These are phyloP conservation scores for Scopulariopsis brevicaulis DNA, from an alignment of 2,329 filamentous ascomycete genomes.

Conservation along the genomic window DNA sequence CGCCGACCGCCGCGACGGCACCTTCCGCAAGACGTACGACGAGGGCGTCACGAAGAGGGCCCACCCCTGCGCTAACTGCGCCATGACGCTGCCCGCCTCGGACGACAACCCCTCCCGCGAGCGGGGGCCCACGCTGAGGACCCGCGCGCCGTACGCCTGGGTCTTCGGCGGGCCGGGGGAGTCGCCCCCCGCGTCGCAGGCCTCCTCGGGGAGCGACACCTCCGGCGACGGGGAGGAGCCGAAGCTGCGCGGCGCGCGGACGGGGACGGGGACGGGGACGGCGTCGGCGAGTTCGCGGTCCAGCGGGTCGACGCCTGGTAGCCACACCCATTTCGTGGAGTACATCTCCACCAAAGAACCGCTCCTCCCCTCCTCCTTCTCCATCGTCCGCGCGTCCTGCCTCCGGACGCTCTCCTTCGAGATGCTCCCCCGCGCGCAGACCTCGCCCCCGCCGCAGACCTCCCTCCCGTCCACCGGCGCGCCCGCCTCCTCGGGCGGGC, in stretches of 20 bases:
- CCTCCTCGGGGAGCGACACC: slow-evolving; percentile 34
- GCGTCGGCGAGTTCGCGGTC: slow-evolving; percentile 30
- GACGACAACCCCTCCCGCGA: slow-evolving; percentile 8
- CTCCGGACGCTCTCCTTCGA: slow-evolving; percentile 56
- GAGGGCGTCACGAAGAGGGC: slow-evolving; percentile 53
- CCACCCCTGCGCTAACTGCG: slow-evolving; percentile 57
- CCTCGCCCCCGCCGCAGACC: slow-evolving; percentile 18
- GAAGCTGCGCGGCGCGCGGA: too few species aligned
- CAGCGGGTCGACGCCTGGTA: slow-evolving; percentile 34
- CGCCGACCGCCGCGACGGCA: slow-evolving; percentile 41
- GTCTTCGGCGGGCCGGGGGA: slow-evolving; percentile 38
- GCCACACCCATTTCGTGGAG: slow-evolving; percentile 54
- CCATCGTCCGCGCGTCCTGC: slow-evolving; percentile 55
- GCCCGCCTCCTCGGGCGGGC: slow-evolving; percentile 47
- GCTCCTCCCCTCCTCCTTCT: slow-evolving; percentile 48
- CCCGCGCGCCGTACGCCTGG: slow-evolving; percentile 46
- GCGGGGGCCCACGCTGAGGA: slow-evolving; percentile 46
- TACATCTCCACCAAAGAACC: slow-evolving; percentile 61
- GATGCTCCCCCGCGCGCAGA: slow-evolving; percentile 43
- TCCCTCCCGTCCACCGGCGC: slow-evolving; percentile 15
- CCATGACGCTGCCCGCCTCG: slow-evolving; percentile 47
- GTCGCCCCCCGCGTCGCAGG: slow-evolving; percentile 40
- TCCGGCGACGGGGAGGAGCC: slow-evolving; percentile 35
- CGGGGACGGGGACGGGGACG: too few species aligned
- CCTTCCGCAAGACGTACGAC: slow-evolving; percentile 52